Conservation (phyloP, 306 rosid species). For the Cucurbita ficifolia region DNA sequence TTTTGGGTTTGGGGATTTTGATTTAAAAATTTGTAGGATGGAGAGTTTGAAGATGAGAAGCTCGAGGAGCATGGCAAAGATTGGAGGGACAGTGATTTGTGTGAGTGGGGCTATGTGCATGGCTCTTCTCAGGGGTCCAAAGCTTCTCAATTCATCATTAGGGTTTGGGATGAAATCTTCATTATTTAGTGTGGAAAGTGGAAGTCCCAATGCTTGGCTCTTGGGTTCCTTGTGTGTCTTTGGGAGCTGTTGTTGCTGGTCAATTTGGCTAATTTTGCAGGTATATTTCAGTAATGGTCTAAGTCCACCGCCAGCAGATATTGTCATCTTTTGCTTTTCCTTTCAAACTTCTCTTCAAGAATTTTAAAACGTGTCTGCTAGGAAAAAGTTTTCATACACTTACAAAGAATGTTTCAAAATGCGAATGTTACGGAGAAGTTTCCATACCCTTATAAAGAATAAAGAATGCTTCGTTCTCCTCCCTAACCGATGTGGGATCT, state of each 20-base stretch:
- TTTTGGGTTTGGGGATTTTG: neutral
- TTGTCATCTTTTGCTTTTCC: too few species aligned
- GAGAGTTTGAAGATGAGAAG: conserved; percentile 37
- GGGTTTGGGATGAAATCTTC: conserved; percentile 13
- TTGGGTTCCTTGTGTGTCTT: conserved; percentile 14
- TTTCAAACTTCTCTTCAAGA: too few species aligned
- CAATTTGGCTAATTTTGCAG: conserved; percentile 21
- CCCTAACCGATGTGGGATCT: too few species aligned
- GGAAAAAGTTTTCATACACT: too few species aligned
- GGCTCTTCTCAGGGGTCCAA: conserved; percentile 55
- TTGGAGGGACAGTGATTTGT: conserved; percentile 44
- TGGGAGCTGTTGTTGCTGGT: conserved; percentile 8
- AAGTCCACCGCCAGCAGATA: too few species aligned
- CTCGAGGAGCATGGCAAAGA: conserved; percentile 38
- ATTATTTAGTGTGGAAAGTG: conserved; percentile 12
- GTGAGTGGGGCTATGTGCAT: conserved; percentile 57
- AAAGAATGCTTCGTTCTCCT: too few species aligned
- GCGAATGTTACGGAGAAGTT: too few species aligned
- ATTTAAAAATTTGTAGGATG: conserved; percentile 17
- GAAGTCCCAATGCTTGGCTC: conserved; percentile 1
- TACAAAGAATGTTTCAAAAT: too few species aligned
- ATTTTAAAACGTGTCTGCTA: too few species aligned
- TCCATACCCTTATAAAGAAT: too few species aligned
- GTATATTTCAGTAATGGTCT: neutral
- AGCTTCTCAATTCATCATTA: conserved; percentile 26